A percentile compares a stretch with the other conserved stretches of the same genome.
These are phyloP conservation scores for Ambispora gerdemannii DNA, from an alignment of 192 early-diverging fungal species.

Conservation along the genomic window DNA sequence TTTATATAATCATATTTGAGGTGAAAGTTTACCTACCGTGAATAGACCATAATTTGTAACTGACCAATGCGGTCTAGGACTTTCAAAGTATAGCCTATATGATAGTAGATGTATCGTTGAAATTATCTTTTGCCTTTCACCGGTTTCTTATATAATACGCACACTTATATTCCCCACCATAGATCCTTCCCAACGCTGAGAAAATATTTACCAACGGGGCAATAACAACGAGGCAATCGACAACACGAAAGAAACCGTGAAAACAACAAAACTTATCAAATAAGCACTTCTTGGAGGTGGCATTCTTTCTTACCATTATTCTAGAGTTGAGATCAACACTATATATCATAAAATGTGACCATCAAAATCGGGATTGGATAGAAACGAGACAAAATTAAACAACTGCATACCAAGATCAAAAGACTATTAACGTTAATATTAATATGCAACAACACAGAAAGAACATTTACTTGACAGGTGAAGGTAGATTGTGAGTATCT, in stretches of 20 bases:
- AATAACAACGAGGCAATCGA: not conserved
- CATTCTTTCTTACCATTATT: too few species aligned
- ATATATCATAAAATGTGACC: too few species aligned
- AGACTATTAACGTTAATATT: too few species aligned
- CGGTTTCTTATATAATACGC: too few species aligned
- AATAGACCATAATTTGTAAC: constrained; percentile 28
- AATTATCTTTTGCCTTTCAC: not conserved
- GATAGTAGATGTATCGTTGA: not conserved
- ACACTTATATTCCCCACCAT: not conserved
- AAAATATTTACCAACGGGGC: not conserved
- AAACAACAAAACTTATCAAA: not conserved
- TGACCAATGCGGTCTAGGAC: constrained; percentile 17
- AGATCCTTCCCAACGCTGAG: not conserved
- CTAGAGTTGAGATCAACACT: too few species aligned
- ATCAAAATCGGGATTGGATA: too few species aligned
- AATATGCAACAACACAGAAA: not conserved
- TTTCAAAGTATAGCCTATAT: constrained; percentile 25
- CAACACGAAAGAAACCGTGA: not conserved
- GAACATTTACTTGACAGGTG: constrained; percentile 1
- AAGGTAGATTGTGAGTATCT: constrained; percentile 25
- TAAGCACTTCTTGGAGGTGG: too few species aligned
- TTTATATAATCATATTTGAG: not conserved
- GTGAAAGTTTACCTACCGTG: constrained; percentile 10
- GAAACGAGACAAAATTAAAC: too few species aligned
- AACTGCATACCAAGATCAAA: too few species aligned